Base-by-base conservation (phyloP, 2,329 filamentous ascomycete species). In the Coleophoma cylindrospora region DNA sequence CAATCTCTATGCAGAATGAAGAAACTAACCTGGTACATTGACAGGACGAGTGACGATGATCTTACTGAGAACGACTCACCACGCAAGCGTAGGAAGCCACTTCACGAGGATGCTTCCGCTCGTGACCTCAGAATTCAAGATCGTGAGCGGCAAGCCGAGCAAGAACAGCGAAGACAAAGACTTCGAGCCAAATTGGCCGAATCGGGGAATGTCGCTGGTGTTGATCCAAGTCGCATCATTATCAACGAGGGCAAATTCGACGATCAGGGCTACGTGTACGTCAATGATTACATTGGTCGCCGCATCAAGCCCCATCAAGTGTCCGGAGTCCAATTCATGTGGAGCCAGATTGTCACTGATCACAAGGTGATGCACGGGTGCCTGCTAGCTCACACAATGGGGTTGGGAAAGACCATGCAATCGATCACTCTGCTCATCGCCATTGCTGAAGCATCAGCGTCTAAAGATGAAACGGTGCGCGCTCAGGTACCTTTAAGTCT, bases 321-420 rank as follows among this genome's bases (percentile, higher is more conserved):
- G 43, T 75, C 81, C 1, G 91, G 91, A 1, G 81, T 96, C 17
- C 84, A 85, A 11, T 96, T 96, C 67, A 80, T 96, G 74, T 96
- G 91, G 90, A 84, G 90, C 57, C 86, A 92, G 55, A 72, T 96
- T 41, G 80, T 92, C 6, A 75, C 77, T 33, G 56, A 83, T 49
- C 64, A 72, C 2, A 70, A 75, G 4, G 70, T 73, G 5, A 75
- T 76, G 15, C 84, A 91, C 66, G 91, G 91, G 2, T 95, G 89
- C 62, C 75, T 95, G 12, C 74, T 96, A 17, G 87, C 91, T 6
- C 91, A 96, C 65, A 89, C 88, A 0, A 96, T 96, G 91, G 91
- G 91, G 1, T 70, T 96, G 2, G 91, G 91, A 14, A 96, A 96
- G 70, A 95, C 91, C 0, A 90, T 95, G 84, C 91, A 96, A 70